Evolutionary conservation across 495 filamentous ascomycete genomes (phyloP).

Genomic region (Entonaema liquescens): DNA sequence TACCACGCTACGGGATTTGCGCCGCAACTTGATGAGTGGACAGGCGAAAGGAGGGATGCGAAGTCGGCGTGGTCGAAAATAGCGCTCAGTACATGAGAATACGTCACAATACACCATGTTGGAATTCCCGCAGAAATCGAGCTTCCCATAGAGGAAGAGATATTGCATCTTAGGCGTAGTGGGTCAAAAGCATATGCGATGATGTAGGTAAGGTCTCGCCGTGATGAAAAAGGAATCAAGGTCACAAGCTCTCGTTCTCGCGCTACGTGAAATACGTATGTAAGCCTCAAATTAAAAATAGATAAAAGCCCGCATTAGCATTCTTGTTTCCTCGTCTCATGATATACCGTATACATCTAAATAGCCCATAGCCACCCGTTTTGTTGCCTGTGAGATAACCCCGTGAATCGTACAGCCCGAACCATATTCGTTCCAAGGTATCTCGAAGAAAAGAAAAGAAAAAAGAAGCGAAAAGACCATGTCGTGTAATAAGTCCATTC

Average conservation of each 20-base stretch:
- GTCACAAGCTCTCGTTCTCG: conserved; percentile 1
- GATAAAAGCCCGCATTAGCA: conserved; percentile 22
- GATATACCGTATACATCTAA: conserved; percentile 38
- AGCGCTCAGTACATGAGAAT: neutral
- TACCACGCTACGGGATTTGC: conserved; percentile 2
- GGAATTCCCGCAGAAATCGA: neutral
- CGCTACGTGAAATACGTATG: neutral
- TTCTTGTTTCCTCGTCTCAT: conserved; percentile 36
- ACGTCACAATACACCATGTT: neutral
- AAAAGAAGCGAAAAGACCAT: conserved; percentile 8
- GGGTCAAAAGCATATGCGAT: neutral
- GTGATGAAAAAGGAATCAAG: neutral
- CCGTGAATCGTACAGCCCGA: conserved; percentile 21
- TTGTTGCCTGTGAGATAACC: conserved; percentile 38
- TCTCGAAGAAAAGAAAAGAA: conserved; percentile 32
- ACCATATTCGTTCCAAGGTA: conserved; percentile 31
- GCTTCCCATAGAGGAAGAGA: neutral
- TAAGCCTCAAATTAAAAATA: conserved; percentile 10
- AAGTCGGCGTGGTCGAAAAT: neutral
- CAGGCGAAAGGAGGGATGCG: neutral
- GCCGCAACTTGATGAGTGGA: neutral
- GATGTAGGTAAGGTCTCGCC: neutral
- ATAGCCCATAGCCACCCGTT: conserved; percentile 30
- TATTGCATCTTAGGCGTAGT: neutral
- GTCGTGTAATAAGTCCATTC: conserved; percentile 8